Evolutionary conservation across 345 rosid genomes (phyloP).

Genomic region (Fremontodendron californicum): DNA sequence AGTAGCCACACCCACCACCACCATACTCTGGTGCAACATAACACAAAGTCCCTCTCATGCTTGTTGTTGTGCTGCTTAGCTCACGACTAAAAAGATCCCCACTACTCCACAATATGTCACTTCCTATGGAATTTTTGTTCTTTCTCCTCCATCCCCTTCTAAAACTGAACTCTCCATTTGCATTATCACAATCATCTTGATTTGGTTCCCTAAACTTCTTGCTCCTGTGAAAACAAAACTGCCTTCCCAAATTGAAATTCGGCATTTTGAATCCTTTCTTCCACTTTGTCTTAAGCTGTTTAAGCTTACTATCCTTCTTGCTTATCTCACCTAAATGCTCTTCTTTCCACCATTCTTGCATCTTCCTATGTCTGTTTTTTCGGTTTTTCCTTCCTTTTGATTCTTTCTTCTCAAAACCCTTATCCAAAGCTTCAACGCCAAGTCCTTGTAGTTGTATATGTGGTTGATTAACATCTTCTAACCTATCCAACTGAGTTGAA

Average conservation of each 20-base stretch:
- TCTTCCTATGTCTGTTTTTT: conserved; percentile 63
- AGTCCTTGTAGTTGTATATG: conserved; percentile 28
- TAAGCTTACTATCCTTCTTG: conserved; percentile 39
- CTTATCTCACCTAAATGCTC: conserved; percentile 70
- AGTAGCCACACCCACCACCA: conserved; percentile 74
- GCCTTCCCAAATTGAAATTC: conserved; percentile 44
- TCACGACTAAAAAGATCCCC: conserved; percentile 93
- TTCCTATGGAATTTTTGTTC: conserved; percentile 47
- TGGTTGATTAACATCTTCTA: conserved; percentile 41
- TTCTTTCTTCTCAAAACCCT: conserved; percentile 48
- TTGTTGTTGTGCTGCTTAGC: conserved; percentile 97
- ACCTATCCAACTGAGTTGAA: conserved; percentile 39
- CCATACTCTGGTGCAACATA: conserved; percentile 95
- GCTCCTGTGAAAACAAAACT: conserved; percentile 39
- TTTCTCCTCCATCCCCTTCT: conserved; percentile 75
- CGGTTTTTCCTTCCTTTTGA: conserved; percentile 32
- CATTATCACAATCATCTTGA: conserved; percentile 32
- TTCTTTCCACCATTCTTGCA: conserved; percentile 99
- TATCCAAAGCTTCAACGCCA: conserved; percentile 34
- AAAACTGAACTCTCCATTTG: conserved; percentile 86
- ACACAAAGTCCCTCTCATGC: conserved; percentile 98
- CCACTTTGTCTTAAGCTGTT: conserved; percentile 48
- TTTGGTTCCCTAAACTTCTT: conserved; percentile 40
- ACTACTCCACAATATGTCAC: conserved; percentile 98
- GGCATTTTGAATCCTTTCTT: conserved; percentile 57